phyloP scores from a whole-genome alignment of 2,329 filamentous ascomycete species.

The Xylaria sp. region DNA sequence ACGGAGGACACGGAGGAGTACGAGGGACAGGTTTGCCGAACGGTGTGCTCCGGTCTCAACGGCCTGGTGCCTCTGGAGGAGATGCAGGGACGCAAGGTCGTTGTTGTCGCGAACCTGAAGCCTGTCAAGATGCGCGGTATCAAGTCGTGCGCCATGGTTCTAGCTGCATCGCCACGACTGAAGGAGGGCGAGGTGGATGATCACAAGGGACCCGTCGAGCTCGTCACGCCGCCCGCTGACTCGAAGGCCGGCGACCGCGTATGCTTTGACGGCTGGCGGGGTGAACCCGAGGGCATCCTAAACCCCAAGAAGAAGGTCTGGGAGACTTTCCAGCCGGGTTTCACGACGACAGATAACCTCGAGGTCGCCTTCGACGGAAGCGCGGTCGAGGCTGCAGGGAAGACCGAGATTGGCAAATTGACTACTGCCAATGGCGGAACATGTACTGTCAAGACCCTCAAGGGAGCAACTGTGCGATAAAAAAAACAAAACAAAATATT shows the following conservation, averaged over 20 bases:
- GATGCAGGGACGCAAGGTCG: slow-evolving; percentile 96
- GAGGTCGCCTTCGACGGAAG: slow-evolving; percentile 89
- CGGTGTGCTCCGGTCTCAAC: slow-evolving; percentile 96
- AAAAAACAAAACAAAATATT: slow-evolving; percentile 17
- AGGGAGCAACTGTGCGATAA: slow-evolving; percentile 85
- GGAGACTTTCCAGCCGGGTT: slow-evolving; percentile 96
- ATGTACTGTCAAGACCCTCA: slow-evolving; percentile 85
- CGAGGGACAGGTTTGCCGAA: slow-evolving; percentile 91
- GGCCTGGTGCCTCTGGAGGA: slow-evolving; percentile 91
- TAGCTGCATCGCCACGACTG: slow-evolving; percentile 87
- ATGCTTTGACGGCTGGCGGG: slow-evolving; percentile 93
- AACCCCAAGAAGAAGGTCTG: slow-evolving; percentile 99
- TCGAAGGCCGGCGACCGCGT: slow-evolving; percentile 87
- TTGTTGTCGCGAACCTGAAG: slow-evolving; percentile 97
- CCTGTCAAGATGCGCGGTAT: slow-evolving; percentile 98
- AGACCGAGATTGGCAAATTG: slow-evolving; percentile 74
- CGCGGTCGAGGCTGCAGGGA: slow-evolving; percentile 79
- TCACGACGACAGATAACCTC: slow-evolving; percentile 84
- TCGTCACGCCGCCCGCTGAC: slow-evolving; percentile 83
- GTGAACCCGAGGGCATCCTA: slow-evolving; percentile 89
- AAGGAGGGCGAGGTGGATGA: slow-evolving; percentile 85
- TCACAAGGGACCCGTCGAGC: slow-evolving; percentile 90
- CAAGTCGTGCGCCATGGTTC: slow-evolving; percentile 83
- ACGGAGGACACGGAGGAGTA: slow-evolving; percentile 90
- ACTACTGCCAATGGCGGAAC: slow-evolving; percentile 81